Evolutionary conservation across 1,139 yeast species (phyloP).

Genomic region (Blastobotrys malaysiensis): DNA sequence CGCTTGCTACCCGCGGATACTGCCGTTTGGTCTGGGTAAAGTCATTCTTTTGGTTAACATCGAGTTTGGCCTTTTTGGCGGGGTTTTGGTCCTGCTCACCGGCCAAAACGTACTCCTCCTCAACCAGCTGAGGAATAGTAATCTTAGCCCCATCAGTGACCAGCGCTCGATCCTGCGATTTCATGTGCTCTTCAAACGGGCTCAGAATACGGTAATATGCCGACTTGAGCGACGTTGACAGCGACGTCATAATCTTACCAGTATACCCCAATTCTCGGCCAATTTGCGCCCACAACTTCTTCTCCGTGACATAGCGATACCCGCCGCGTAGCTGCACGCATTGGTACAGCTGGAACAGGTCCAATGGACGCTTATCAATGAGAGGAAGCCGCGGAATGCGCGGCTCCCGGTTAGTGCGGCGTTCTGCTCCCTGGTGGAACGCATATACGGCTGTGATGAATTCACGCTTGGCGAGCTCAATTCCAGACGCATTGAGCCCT

Average conservation of each 20-base stretch:
- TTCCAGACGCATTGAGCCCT: conserved; percentile 37
- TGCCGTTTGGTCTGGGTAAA: neutral
- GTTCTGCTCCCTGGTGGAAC: conserved; percentile 30
- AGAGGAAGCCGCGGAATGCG: conserved; percentile 31
- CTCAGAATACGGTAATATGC: conserved; percentile 37
- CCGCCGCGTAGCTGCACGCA: conserved; percentile 38
- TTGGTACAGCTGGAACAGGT: conserved; percentile 34
- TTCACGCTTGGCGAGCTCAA: conserved; percentile 24
- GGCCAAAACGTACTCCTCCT: conserved; percentile 12
- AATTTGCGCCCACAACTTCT: conserved; percentile 40
- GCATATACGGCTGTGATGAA: conserved; percentile 31
- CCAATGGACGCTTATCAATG: conserved; percentile 36
- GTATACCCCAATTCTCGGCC: conserved; percentile 75
- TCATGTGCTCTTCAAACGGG: conserved; percentile 35
- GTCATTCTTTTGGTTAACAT: neutral
- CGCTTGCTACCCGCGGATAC: neutral
- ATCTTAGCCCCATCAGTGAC: conserved; percentile 13
- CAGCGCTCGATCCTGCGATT: conserved; percentile 14
- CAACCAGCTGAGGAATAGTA: conserved; percentile 13
- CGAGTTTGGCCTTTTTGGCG: conserved; percentile 9
- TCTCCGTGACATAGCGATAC: conserved; percentile 36
- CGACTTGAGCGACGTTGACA: conserved; percentile 61
- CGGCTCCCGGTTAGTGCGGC: conserved; percentile 18
- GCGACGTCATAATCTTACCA: conserved; percentile 63
- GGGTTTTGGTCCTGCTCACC: conserved; percentile 6